Evolutionary conservation across 805 yeast species (phyloP), one percentile per base, ranked within the genome.

Genomic region (Ogataea degrootiae): DNA sequence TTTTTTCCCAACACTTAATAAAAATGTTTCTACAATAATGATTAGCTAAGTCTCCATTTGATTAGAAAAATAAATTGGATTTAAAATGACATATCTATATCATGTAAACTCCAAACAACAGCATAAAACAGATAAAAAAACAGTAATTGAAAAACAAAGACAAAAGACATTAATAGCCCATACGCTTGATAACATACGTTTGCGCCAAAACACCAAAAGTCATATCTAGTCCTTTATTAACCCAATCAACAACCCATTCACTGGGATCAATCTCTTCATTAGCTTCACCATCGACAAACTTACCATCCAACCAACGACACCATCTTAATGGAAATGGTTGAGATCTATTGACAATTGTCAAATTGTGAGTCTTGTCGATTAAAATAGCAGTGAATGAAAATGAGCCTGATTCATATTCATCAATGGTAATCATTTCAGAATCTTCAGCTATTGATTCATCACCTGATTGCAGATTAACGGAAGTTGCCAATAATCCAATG

Each of bases 321-420:
- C 99, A 94, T 61, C 80, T 83, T 41, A 79, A 63, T 11, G 99
- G 98, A 72, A 89, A 85, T 6, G 96, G 82, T 66, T 94, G 99
- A 0, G 98, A 87, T 56, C 84, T 82, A 43, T 88, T 83, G 29
- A 80, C 75, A 40, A 88, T 76, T 7, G 83, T 76, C 52, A 94
- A 80, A 53, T 81, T 77, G 67, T 94, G 92, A 36, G 85, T 82
- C 39, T 82, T 79, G 61, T 94, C 99, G 55, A 80, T 79, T 55
- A 94, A 72, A 19, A 87, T 77, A 34, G 90, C 72, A 8, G 88
- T 79, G 64, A 94, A 91, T 37, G 80, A 77, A 62, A 92, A 91
- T 12, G 87, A 77, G 22, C 75, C 72, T 1, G 77, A 62, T 22
- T 74, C 71, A 54, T 64, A 67, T 19, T 74, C 64, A 52, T 77